Percentiles rank a stretch among this genome's conserved stretches.
phyloP scores from a whole-genome alignment of 768 basidiomycete genomes.

The Boletus coccyginus region DNA sequence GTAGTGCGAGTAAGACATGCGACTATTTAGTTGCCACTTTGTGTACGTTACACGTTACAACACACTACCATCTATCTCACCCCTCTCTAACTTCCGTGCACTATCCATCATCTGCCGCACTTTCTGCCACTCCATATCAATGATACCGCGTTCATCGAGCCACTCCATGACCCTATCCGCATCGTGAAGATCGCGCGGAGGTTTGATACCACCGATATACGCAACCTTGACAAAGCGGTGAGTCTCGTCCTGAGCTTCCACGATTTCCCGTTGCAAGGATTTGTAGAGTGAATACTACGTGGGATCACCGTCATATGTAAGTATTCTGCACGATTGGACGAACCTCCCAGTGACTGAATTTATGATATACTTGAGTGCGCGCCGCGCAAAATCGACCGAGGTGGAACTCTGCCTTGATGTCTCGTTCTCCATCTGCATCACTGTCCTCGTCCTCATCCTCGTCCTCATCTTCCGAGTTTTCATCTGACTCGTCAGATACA shows the following conservation, averaged over 20 bases:
- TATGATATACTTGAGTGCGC: conserved; percentile 65
- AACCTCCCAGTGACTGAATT: conserved; percentile 84
- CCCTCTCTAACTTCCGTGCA: conserved; percentile 63
- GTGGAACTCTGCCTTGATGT: conserved; percentile 42
- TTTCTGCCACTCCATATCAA: conserved; percentile 68
- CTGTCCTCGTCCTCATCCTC: conserved; percentile 12
- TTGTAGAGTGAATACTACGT: conserved; percentile 64
- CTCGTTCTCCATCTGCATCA: conserved; percentile 2
- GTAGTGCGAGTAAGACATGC: conserved; percentile 37
- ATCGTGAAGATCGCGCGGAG: conserved; percentile 65
- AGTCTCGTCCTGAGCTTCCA: conserved; percentile 46
- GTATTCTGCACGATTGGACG: conserved; percentile 16
- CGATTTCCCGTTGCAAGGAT: conserved; percentile 54
- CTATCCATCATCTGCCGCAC: conserved; percentile 73
- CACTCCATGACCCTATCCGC: conserved; percentile 82
- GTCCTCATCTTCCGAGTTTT: conserved; percentile 24
- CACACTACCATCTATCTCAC: conserved; percentile 33
- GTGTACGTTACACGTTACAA: not conserved
- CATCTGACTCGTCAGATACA: conserved; percentile 22
- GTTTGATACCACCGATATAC: conserved; percentile 49
- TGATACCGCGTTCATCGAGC: conserved; percentile 67
- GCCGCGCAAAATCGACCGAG: conserved; percentile 80
- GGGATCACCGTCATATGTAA: conserved; percentile 5
- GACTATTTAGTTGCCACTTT: not conserved
- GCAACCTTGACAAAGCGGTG: conserved; percentile 56